These are phyloP conservation scores for Chalciporus sphaerocephalus DNA, from an alignment of 768 basidiomycete genomes.

Conservation along the genomic window DNA sequence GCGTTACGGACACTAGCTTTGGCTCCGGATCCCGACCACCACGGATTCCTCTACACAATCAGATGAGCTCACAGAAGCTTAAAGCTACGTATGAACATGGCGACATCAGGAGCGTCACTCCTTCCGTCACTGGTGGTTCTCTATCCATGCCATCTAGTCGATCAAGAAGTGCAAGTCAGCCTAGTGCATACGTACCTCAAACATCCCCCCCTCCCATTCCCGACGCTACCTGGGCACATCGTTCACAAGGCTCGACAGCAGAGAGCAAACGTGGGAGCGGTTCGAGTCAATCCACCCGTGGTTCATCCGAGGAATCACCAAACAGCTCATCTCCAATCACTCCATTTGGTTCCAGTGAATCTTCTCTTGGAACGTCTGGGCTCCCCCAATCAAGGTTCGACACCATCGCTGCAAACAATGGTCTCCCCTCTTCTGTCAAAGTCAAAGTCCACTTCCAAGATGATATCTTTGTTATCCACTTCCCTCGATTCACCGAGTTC, in stretches of 20 bases:
- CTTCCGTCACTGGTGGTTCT: constrained; percentile 23
- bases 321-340: constrained; percentile 85
- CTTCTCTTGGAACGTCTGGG: constrained; percentile 58
- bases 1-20: constrained; percentile 38
- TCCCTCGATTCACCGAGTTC: constrained; percentile 74
- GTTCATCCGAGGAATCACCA: constrained; percentile 80
- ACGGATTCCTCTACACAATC: constrained; percentile 49
- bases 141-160: constrained; percentile 42
- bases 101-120: constrained; percentile 33
- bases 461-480: constrained; percentile 93
- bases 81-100: constrained; percentile 48
- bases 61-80: constrained; percentile 66
- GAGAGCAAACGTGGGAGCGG: constrained; percentile 76
- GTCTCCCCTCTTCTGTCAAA: constrained; percentile 56
- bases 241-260: constrained; percentile 36
- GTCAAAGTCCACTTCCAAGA: constrained; percentile 94
- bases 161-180: constrained; percentile 78
- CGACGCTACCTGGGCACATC: constrained; percentile 46
- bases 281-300: constrained; percentile 73
- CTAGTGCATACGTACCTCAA: constrained; percentile 61
- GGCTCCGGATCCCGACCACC: constrained; percentile 39
- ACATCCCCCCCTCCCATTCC: constrained; percentile 50
- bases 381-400: constrained; percentile 54
- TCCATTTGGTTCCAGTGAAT: constrained; percentile 86
- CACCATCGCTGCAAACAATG: constrained; percentile 30